Conservation (phyloP, 2,329 filamentous ascomycete genomes). For the Microascus cirrosus region DNA sequence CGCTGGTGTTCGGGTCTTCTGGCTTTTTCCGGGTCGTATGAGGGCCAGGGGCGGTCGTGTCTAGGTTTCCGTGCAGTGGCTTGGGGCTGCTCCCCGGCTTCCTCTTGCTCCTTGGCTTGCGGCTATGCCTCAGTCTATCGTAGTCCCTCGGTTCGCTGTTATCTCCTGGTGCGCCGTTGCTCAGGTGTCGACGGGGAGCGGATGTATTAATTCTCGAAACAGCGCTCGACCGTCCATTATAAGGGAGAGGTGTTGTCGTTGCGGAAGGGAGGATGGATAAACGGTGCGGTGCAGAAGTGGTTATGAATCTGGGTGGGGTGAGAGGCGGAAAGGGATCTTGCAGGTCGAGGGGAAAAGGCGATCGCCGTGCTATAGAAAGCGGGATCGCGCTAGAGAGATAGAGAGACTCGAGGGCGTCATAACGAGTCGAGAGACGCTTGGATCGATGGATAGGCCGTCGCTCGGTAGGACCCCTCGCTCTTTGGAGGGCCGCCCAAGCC, state of each 20-base stretch:
- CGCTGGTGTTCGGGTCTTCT: too few species aligned
- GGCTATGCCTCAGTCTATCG: too few species aligned
- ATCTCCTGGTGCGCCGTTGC: not conserved
- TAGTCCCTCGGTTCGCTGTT: not conserved
- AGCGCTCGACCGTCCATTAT: not conserved
- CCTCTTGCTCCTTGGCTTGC: too few species aligned
- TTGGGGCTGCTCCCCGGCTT: too few species aligned
- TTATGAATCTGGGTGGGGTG: conserved; percentile 3
- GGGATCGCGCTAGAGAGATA: conserved; percentile 5
- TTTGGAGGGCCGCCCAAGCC: conserved; percentile 3
- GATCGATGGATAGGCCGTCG: not conserved
- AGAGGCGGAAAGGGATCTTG: conserved; percentile 3
- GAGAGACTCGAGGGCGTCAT: conserved; percentile 1
- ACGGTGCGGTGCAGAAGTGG: not conserved
- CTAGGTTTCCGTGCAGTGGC: too few species aligned
- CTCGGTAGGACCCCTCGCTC: not conserved
- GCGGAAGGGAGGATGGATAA: not conserved
- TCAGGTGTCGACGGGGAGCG: too few species aligned
- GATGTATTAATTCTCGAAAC: too few species aligned
- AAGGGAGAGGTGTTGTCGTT: too few species aligned
- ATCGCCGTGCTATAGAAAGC: conserved; percentile 2
- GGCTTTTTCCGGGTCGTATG: too few species aligned
- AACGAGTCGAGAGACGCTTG: not conserved
- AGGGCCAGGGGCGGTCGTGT: too few species aligned
- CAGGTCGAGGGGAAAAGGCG: conserved; percentile 1